Evolutionary conservation across 495 filamentous ascomycete species (phyloP), one percentile per base, ranked within the genome.

Genomic region (Lepraria neglecta): DNA sequence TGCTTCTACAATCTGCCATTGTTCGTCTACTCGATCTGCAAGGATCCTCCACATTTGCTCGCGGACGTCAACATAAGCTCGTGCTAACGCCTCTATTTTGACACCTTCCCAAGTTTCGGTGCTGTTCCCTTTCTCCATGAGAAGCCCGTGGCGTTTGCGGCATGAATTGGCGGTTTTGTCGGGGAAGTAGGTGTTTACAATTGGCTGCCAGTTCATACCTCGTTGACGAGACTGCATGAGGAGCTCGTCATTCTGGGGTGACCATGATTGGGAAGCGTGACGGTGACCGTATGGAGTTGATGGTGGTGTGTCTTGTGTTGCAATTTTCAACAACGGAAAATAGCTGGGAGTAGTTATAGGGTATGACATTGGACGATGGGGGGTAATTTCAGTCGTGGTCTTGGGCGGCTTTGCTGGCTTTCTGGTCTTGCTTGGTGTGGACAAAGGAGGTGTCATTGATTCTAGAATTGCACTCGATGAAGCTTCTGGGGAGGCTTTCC

Each of bases 121-220:
- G 44, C 31, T 48, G 46, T 79, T 81, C 58, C 77, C 75, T 60
- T 81, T 77, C 69, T 87, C 85, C 80, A 90, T 83, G 62, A 90
- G 72, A 6, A 21, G 27, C 31, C 15, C 86, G 67, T 89, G 83
- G 35, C 87, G 78, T 69, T 89, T 89, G 10, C 86, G 84, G 74
- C 87, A 90, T 40, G 87, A 86, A 69, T 88, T 88, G 24, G 84
- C 78, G 6, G 87, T 85, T 73, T 89, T 89, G 67, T 70, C 73
- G 4, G 84, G 86, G 68, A 90, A 90, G 66, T 85, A 80, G 46
- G 76, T 78, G 60, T 74, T 74, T 56, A 87, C 81, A 64, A 90
- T 89, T 58, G 84, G 81, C 45, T 77, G 77, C 87, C 87, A 91
- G 68, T 87, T 86, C 64, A 85, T 80, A 44, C 81, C 82, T 69